phyloP scores from a whole-genome alignment of 1,139 yeast species.

The Kluyveromyces marxianus region DNA sequence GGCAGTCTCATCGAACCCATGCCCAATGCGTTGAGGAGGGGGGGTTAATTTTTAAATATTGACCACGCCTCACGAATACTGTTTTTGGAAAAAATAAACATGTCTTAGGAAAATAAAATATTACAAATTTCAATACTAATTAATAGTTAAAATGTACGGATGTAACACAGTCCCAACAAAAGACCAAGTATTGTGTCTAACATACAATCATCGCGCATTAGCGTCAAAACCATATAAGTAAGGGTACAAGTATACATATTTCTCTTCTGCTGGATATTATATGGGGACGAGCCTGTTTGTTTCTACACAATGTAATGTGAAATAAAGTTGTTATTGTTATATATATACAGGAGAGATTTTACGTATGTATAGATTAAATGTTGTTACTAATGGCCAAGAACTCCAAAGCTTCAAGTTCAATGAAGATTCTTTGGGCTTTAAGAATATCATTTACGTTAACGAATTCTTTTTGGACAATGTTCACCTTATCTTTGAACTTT shows the following conservation, averaged over 20 bases:
- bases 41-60: background rate
- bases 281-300: too few species aligned
- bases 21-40: too few species aligned
- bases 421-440: slow-evolving; percentile 68
- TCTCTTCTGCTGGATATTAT: too few species aligned
- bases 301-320: too few species aligned
- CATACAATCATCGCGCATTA: background rate
- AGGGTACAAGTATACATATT: too few species aligned
- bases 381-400: slow-evolving; percentile 33
- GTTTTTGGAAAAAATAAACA: background rate
- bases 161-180: background rate
- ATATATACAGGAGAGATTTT: background rate
- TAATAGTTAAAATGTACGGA: background rate
- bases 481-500: slow-evolving; percentile 46
- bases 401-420: slow-evolving; percentile 69
- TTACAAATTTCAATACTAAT: background rate
- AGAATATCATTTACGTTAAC: slow-evolving; percentile 79
- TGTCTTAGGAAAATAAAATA: background rate
- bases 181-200: background rate
- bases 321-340: too few species aligned
- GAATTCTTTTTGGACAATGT: slow-evolving; percentile 66
- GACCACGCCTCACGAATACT: background rate
- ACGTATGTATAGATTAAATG: background rate
- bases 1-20: too few species aligned
- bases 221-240: too few species aligned